These are phyloP conservation scores for Stylonectria norvegica DNA, from an alignment of 2,329 filamentous ascomycete genomes.

Conservation along the genomic window DNA sequence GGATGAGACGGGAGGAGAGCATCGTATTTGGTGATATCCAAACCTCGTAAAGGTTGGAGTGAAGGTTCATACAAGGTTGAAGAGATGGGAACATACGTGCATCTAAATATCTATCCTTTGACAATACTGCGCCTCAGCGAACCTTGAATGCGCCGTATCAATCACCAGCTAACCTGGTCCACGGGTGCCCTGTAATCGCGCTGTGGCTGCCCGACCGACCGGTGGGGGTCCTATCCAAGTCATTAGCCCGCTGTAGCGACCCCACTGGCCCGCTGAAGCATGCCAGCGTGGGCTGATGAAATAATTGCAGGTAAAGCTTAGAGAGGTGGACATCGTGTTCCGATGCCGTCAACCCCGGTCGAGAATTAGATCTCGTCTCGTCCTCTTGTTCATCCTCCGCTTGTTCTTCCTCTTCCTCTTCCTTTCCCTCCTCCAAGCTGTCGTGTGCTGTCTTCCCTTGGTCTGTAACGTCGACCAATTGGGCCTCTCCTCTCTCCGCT, in stretches of 20 bases:
- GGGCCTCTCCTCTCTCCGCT: not conserved
- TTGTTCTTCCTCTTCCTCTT: slow-evolving; percentile 12
- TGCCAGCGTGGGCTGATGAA: not conserved
- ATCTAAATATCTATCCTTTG: too few relatives aligned
- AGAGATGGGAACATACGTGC: too few relatives aligned
- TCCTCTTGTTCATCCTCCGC: slow-evolving; percentile 9
- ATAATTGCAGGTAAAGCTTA: not conserved
- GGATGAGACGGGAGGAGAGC: too few relatives aligned
- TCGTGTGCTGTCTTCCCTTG: not conserved
- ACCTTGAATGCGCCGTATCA: too few relatives aligned
- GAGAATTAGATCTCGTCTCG: slow-evolving; percentile 1
- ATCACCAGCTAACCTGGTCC: too few relatives aligned
- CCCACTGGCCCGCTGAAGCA: not conserved
- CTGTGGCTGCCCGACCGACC: too few relatives aligned
- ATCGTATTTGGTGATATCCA: too few relatives aligned
- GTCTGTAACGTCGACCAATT: not conserved
- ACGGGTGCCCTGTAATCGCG: too few relatives aligned
- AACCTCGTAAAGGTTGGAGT: too few relatives aligned
- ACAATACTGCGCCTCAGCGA: too few relatives aligned
- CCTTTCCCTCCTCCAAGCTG: not conserved
- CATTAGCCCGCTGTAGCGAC: not conserved
- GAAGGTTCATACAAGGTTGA: too few relatives aligned
- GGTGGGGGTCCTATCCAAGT: not conserved
- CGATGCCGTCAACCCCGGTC: not conserved
- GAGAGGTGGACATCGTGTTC: slow-evolving; percentile 1